Evolutionary conservation across 176 grass and related monocot species (phyloP).

Genomic region (Aegilops sharonensis): DNA sequence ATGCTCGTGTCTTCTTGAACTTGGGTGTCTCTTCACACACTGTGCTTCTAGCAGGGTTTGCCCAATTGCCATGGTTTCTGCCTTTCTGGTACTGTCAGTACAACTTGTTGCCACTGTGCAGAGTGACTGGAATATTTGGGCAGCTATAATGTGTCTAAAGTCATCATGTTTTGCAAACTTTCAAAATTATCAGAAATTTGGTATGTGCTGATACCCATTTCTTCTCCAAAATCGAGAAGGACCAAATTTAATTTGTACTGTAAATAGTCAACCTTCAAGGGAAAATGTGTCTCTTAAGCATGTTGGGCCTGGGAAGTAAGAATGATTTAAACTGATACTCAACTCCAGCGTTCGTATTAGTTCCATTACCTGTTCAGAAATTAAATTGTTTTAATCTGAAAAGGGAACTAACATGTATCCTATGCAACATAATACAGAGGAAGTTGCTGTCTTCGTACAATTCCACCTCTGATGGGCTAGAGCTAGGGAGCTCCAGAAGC

Average conservation of each 20-base stretch:
- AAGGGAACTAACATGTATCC: constrained; percentile 27
- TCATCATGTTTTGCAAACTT: constrained; percentile 27
- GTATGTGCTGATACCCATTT: constrained; percentile 27
- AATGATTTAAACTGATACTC: neutral
- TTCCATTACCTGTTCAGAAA: constrained; percentile 1
- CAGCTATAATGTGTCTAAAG: constrained; percentile 23
- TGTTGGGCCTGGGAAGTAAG: neutral
- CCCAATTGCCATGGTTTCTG: constrained; percentile 8
- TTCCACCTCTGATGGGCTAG: constrained; percentile 41
- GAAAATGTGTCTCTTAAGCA: neutral
- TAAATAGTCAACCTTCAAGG: neutral
- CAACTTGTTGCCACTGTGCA: constrained; percentile 22
- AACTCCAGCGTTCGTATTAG: neutral
- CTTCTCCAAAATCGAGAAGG: neutral
- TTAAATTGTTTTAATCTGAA: neutral
- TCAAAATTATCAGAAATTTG: constrained; percentile 33
- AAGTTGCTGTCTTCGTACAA: constrained; percentile 59
- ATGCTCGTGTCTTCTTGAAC: neutral
- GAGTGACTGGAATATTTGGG: constrained; percentile 22
- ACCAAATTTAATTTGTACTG: neutral
- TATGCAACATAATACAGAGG: constrained; percentile 58
- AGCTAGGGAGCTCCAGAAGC: constrained; percentile 42
- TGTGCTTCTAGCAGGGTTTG: constrained; percentile 33
- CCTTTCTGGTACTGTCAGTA: constrained; percentile 9
- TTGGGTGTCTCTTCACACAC: constrained; percentile 10